Evolutionary conservation across 1,284 basidiomycete species (phyloP).

Genomic region (Phlebopus sp.): DNA sequence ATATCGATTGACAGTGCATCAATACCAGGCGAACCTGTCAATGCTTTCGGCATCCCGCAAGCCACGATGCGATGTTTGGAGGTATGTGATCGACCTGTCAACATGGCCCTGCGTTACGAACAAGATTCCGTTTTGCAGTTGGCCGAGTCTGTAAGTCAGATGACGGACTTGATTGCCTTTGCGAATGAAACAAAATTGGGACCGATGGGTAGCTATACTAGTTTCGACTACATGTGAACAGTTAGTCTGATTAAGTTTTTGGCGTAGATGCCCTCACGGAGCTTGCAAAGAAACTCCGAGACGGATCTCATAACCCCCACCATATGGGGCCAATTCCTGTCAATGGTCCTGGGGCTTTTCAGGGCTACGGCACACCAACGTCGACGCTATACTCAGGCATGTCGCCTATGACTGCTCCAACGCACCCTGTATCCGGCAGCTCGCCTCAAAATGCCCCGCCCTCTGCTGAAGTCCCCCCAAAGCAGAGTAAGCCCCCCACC

Average conservation of each 20-base stretch:
- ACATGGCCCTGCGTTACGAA: constrained; percentile 5
- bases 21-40: constrained; percentile 75
- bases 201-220: constrained; percentile 55
- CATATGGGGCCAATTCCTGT: constrained; percentile 19
- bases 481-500: constrained; percentile 52
- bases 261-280: constrained; percentile 32
- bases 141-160: constrained; percentile 72
- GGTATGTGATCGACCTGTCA: constrained; percentile 37
- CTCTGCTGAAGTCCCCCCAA: constrained; percentile 48
- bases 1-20: constrained; percentile 54
- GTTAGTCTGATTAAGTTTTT: constrained; percentile 21
- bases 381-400: constrained; percentile 49
- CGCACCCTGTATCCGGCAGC: constrained; percentile 35
- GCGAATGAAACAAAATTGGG: constrained; percentile 54
- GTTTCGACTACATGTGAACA: constrained; percentile 31
- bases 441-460: constrained; percentile 49
- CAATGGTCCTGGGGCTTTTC: constrained; percentile 22
- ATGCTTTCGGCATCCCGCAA: constrained; percentile 80
- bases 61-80: constrained; percentile 83
- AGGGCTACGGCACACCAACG: constrained; percentile 24
- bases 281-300: constrained; percentile 33
- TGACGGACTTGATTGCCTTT: constrained; percentile 70
- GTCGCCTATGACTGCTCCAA: constrained; percentile 37
- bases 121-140: constrained; percentile 39
- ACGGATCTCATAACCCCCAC: constrained; percentile 23